These are phyloP conservation scores for Metarhizium robertsii DNA, from an alignment of 2,329 filamentous ascomycete genomes.

Conservation along the genomic window DNA sequence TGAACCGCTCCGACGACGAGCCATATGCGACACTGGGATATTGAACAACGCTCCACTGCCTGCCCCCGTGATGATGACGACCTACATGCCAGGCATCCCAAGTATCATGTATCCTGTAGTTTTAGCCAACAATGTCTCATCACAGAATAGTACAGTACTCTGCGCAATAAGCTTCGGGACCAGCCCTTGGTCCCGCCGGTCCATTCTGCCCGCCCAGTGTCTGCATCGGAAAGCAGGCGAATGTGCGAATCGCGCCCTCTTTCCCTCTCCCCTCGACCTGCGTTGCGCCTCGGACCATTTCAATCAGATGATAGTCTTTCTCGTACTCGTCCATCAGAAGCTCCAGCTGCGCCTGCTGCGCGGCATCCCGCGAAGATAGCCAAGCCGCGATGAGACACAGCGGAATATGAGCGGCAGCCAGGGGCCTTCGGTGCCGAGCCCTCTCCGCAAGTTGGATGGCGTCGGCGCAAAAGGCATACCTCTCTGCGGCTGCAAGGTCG, in stretches of 20 bases:
- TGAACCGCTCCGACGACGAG: too few species aligned
- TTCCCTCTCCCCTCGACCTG: not conserved
- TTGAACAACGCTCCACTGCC: too few species aligned
- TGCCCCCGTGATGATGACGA: too few species aligned
- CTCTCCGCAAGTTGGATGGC: slow-evolving; percentile 13
- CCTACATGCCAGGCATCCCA: too few species aligned
- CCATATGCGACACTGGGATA: too few species aligned
- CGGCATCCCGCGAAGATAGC: slow-evolving; percentile 18
- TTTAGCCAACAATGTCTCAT: not conserved
- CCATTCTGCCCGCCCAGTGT: not conserved
- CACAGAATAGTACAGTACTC: slow-evolving; percentile 1
- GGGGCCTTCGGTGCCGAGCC: slow-evolving; percentile 13
- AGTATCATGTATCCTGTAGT: too few species aligned
- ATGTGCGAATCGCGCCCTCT: not conserved
- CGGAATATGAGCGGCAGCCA: slow-evolving; percentile 19
- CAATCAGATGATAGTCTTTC: slow-evolving; percentile 8
- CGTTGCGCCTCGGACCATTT: not conserved
- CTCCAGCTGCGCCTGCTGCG: slow-evolving; percentile 4
- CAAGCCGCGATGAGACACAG: slow-evolving; percentile 16
- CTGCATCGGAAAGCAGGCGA: not conserved
- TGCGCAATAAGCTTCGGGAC: not conserved
- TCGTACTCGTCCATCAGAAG: slow-evolving; percentile 12
- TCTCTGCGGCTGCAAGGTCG: slow-evolving; percentile 9
- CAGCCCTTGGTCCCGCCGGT: not conserved
- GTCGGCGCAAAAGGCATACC: slow-evolving; percentile 12